Percentiles rank a stretch among this genome's conserved stretches.
phyloP scores from a whole-genome alignment of 768 basidiomycete species.

The Hysterangium stoloniferum region DNA sequence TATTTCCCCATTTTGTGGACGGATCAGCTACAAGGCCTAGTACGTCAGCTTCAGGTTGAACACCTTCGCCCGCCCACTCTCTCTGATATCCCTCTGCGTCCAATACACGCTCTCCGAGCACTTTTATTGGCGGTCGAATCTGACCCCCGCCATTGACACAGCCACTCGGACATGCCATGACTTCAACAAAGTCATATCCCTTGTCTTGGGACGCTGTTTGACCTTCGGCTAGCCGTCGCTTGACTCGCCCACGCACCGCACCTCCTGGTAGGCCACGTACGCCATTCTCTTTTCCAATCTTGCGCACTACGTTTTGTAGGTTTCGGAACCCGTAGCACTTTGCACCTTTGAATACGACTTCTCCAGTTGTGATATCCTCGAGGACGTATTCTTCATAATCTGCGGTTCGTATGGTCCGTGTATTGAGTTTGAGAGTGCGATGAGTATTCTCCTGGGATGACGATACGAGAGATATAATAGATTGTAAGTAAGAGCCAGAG shows the following conservation, averaged over 20 bases:
- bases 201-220: conserved; percentile 31
- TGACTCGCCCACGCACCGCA: conserved; percentile 18
- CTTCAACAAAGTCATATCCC: conserved; percentile 86
- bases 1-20: conserved; percentile 71
- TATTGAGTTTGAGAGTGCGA: conserved; percentile 39
- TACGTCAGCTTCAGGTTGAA: conserved; percentile 25
- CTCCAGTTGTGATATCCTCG: conserved; percentile 35
- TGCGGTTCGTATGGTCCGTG: conserved; percentile 56
- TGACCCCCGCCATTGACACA: conserved; percentile 98
- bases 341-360: conserved; percentile 81
- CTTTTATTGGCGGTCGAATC: conserved; percentile 26
- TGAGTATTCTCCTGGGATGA: conserved; percentile 38
- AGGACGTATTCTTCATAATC: conserved; percentile 76
- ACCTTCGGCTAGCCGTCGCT: conserved; percentile 22
- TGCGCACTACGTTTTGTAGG: conserved; percentile 91
- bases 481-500: conserved; percentile 88
- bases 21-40: conserved; percentile 24
- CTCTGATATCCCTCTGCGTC: conserved; percentile 64
- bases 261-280: conserved; percentile 26
- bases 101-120: conserved; percentile 4
- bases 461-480: conserved; percentile 42
- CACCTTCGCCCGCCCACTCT: conserved; percentile 54
- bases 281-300: conserved; percentile 81
- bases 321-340: conserved; percentile 98
- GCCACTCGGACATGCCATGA: conserved; percentile 98